Evolutionary conservation across 2,329 filamentous ascomycete species (phyloP).

Genomic region (Kalmusia sp.): DNA sequence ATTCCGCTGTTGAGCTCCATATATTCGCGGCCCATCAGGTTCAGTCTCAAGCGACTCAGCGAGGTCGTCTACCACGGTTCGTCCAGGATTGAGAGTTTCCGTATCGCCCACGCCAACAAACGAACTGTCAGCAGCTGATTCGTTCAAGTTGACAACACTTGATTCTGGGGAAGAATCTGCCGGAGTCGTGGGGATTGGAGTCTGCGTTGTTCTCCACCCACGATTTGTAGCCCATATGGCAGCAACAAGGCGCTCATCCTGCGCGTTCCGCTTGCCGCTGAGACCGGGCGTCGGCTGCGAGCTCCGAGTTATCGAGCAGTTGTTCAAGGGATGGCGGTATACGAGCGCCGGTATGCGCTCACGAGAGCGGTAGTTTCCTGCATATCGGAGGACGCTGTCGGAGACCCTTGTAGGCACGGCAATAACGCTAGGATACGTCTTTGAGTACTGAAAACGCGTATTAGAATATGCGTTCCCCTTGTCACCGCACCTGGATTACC

Average conservation of each 20-base stretch:
- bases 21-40: constrained; percentile 59
- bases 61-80: constrained; percentile 34
- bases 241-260: constrained; percentile 91
- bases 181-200: constrained; percentile 28
- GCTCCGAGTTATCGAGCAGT: constrained; percentile 93
- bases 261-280: constrained; percentile 85
- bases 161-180: constrained; percentile 39
- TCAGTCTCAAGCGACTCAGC: constrained; percentile 47
- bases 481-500: constrained; percentile 44
- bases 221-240: constrained; percentile 82
- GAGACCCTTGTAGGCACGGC: constrained; percentile 89
- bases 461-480: constrained; percentile 18
- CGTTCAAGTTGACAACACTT: constrained; percentile 40
- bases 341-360: constrained; percentile 87
- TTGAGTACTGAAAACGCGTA: constrained; percentile 68
- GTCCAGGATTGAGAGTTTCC: constrained; percentile 21
- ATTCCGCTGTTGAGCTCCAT: constrained; percentile 92
- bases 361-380: constrained; percentile 85
- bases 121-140: constrained; percentile 42
- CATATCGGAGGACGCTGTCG: constrained; percentile 97
- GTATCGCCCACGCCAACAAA: constrained; percentile 40
- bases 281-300: constrained; percentile 91
- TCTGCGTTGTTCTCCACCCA: constrained; percentile 40
- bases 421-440: constrained; percentile 87
- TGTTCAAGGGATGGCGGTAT: constrained; percentile 96